Conservation (phyloP, 805 yeast species). For the Candida sanyiensis region DNA sequence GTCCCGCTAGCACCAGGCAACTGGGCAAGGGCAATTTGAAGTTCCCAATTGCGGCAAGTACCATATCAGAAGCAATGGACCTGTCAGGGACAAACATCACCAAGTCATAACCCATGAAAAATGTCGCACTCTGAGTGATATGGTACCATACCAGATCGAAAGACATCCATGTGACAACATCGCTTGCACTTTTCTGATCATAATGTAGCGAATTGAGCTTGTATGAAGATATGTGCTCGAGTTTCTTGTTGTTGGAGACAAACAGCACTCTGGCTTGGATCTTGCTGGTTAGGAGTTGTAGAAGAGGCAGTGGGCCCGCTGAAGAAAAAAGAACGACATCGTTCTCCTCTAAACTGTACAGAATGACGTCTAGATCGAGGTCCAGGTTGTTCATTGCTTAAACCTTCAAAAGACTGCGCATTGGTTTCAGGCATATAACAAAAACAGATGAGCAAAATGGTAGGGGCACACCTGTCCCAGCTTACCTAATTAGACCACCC, state of each 20-base stretch:
- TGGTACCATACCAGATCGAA: conserved; percentile 7
- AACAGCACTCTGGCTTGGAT: conserved; percentile 2
- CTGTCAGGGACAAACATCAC: conserved; percentile 8
- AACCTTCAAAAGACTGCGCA: too few species aligned
- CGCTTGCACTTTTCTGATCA: background rate
- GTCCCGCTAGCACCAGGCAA: conserved; percentile 2
- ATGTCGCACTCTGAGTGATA: background rate
- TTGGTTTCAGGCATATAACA: too few species aligned
- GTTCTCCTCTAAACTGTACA: conserved; percentile 2
- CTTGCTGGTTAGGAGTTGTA: conserved; percentile 4
- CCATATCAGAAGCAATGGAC: conserved; percentile 3
- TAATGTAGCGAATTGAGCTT: conserved; percentile 1
- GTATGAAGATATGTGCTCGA: conserved; percentile 3
- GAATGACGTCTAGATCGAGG: too few species aligned
- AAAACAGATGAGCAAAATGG: too few species aligned
- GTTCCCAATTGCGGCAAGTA: conserved; percentile 1
- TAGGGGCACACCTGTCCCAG: too few species aligned
- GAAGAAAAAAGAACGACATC: conserved; percentile 5
- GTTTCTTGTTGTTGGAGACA: conserved; percentile 2
- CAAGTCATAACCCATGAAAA: background rate
- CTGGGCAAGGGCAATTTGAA: background rate
- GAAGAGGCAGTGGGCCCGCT: conserved; percentile 4
- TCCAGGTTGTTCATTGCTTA: too few species aligned
- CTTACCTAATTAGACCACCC: too few species aligned
- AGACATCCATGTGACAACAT: conserved; percentile 3